Evolutionary conservation across 2,329 filamentous ascomycete species (phyloP).

Genomic region (Lachnellula subtilissima): DNA sequence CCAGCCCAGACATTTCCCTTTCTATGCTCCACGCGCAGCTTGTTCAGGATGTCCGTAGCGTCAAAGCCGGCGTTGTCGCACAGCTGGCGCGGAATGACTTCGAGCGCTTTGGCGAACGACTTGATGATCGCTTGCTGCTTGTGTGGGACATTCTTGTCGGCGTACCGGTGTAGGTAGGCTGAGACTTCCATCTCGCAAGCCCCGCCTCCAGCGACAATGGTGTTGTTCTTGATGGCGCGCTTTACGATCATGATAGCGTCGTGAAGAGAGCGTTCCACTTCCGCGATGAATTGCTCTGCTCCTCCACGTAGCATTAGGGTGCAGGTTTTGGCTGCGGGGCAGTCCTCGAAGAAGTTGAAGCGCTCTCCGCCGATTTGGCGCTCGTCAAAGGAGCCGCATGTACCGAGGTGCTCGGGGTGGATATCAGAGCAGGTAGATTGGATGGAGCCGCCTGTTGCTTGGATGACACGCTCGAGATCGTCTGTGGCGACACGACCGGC

Average conservation of each 20-base stretch:
- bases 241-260: constrained; percentile 99
- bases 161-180: constrained; percentile 85
- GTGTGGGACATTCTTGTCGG: constrained; percentile 85
- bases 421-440: constrained; percentile 98
- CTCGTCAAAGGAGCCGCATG: constrained; percentile 88
- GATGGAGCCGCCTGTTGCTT: constrained; percentile 85
- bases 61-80: constrained; percentile 99
- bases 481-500: constrained; percentile 86
- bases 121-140: constrained; percentile 99
- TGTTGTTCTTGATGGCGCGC: constrained; percentile 90
- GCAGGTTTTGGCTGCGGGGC: constrained; percentile 92
- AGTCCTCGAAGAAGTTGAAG: constrained; percentile 98
- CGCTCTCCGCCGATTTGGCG: constrained; percentile 95
- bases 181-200: constrained; percentile 96
- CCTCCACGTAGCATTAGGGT: constrained; percentile 92
- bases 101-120: constrained; percentile 92
- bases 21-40: constrained; percentile 90
- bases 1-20: constrained; percentile 92
- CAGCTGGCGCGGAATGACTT: constrained; percentile 92
- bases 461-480: constrained; percentile 93
- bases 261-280: constrained; percentile 95
- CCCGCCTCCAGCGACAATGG: constrained; percentile 91
- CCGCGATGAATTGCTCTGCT: constrained; percentile 97
- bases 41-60: constrained; percentile 95
- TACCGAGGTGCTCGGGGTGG: constrained; percentile 79